phyloP scores from a whole-genome alignment of 2,329 filamentous ascomycete genomes.

The Hypoxylon rubiginosum region DNA sequence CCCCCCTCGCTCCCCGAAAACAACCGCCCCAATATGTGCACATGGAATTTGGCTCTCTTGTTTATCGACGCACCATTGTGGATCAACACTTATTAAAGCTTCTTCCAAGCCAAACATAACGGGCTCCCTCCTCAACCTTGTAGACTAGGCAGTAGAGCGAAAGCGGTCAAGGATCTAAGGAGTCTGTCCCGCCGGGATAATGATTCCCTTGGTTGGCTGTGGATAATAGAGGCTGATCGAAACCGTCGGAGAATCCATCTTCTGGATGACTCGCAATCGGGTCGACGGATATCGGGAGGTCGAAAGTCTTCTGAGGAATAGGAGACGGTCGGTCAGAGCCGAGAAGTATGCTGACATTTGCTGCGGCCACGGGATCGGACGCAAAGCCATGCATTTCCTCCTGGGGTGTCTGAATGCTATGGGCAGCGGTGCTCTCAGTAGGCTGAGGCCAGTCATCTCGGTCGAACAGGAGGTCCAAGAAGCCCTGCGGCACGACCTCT shows the following conservation, averaged over 20 bases:
- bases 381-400: neutral
- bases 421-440: neutral
- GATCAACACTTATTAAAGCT: neutral
- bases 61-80: neutral
- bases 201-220: neutral
- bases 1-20: too few species aligned
- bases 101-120: neutral
- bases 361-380: neutral
- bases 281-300: conserved; percentile 6
- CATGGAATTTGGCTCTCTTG: conserved; percentile 6
- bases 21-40: neutral
- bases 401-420: neutral
- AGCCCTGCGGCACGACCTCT: conserved; percentile 7
- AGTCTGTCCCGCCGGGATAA: neutral
- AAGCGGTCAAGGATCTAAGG: neutral
- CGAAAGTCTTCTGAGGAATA: neutral
- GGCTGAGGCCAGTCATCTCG: conserved; percentile 27
- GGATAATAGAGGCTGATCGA: neutral
- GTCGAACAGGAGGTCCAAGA: conserved; percentile 28
- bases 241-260: neutral
- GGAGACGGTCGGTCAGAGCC: neutral
- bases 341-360: neutral
- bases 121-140: neutral
- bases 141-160: neutral
- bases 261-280: neutral